Base-by-base conservation (phyloP, 345 rosid genomes). In the Chamaenerion angustifolium region DNA sequence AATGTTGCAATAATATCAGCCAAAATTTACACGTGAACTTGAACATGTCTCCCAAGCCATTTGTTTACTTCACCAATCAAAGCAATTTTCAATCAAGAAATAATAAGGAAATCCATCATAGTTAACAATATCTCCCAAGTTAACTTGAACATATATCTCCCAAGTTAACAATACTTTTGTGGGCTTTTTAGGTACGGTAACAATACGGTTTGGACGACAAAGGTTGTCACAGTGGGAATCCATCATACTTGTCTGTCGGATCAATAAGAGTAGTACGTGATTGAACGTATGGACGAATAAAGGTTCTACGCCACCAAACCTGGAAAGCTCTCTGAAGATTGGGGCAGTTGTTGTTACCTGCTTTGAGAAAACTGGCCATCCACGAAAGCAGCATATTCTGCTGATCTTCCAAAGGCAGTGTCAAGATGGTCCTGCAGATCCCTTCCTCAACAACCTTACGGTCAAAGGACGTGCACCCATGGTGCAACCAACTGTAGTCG, bases 231-330 rank as follows among this genome's bases (percentile, higher is more conserved):
- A 23, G 5, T 31, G 21, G 18, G 40, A 8, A 40, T 53, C 51
- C 31, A 71, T 59, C 43, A 44, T 19, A 71, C 25, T 2, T 21
- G 25, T 73, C 1, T 70, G 63, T 27, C 58, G 75, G 17, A 16
- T 50, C 54, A 43, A 48, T 65, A 53, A 17, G 12, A 57, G 58
- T 59, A n/a, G 67, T 66, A 51, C 63, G 77, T 23, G 67, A 52
- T 42, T 77, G 85, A 18, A 52, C 67, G 53, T 76, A 77, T n/a
- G 98, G 96, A 62, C 87, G 76, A 49, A 86, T 65, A 58, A 92
- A 92, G 6, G 98, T 74, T 55, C 98, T 55, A 6, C 98, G 81
- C 98, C 98, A 92, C 98, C 98, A 92, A 45, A 92, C 98, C 75
- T 92, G 89, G 18, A 92, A 92, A 25, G 98, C 94, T 75, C 83